Evolutionary conservation across 768 basidiomycete species (phyloP).

Genomic region (Erythrobasidium yunnanense): DNA sequence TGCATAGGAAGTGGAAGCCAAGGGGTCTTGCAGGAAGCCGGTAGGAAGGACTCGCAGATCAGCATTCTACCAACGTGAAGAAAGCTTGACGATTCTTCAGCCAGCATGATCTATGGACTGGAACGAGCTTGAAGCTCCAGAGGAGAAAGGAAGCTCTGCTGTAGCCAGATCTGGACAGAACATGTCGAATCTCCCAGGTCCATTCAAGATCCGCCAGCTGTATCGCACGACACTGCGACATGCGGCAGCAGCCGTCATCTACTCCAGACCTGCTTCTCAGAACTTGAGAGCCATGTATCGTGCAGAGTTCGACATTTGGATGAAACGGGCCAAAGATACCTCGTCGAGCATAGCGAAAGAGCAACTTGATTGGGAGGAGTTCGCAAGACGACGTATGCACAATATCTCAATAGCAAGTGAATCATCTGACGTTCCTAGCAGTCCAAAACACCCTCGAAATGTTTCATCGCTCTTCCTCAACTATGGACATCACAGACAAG

Average conservation of each 20-base stretch:
- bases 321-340: slow-evolving; percentile 2
- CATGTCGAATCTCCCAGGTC: not conserved
- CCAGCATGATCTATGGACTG: no score
- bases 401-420: not conserved
- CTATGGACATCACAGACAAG: slow-evolving; percentile 1
- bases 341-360: not conserved
- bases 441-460: slow-evolving; percentile 21
- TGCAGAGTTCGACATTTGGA: slow-evolving; percentile 27
- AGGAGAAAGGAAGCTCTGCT: no score
- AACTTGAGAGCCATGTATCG: slow-evolving; percentile 18
- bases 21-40: no score
- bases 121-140: no score
- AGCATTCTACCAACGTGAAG: no score
- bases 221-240: slow-evolving; percentile 21
- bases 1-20: no score
- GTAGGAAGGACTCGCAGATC: no score
- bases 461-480: slow-evolving; percentile 1
- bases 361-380: slow-evolving; percentile 17
- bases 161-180: no score
- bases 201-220: not conserved
- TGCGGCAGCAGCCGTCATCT: slow-evolving; percentile 9
- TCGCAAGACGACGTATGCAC: not conserved
- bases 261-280: not conserved
- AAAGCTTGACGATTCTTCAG: no score
- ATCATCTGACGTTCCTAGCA: not conserved